Base-by-base conservation (phyloP, 192 early-diverging fungal species). In the Coemansia sp. region DNA sequence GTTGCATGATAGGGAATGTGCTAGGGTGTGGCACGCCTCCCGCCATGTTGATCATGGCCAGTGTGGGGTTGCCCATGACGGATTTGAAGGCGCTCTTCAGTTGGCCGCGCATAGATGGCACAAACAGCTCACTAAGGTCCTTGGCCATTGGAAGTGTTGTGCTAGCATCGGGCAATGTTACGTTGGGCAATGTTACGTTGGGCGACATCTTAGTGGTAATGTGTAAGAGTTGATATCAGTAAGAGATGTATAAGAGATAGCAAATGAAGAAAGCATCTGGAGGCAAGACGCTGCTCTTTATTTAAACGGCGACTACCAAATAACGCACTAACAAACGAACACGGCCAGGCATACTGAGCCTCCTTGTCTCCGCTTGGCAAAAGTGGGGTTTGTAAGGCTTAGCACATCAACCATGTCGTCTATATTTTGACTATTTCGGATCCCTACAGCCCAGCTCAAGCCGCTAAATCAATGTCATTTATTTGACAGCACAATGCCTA, bases 21-120 rank as follows among this genome's bases (percentile, higher is more conserved):
- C 63, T 70, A 4, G 86, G 81, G 44, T 90, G 86, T 0, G 90
- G 92, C 55, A 88, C 80, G 8, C 92, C 92, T 34, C 89, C 90
- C 1, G 88, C 90, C 39, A 93, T 82, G 39, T 90, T 89, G 62
- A 93, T 82, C 85, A 89, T 88, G 25, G 75, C 50, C 15, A 70
- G 62, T 11, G 75, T 82, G 15, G 75, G 80, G 61, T 53, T 71
- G 46, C 75, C 80, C 80, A 82, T 82, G 65, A 82, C 72, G 0
- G 80, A 69, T 62, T 77, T 82, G 75, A 82, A 77, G 25, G 75
- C 72, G 63, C 80, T 82, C 68, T 82, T 82, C 15, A 62, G 50
- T 36, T 76, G 75, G 23, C 44, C 67, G 44, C 72, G 80, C 65
- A 77, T 70, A 0, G 68, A 39, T 3, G 80, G 80, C 34, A 82